Base-by-base conservation (phyloP, 768 basidiomycete species). In the Crassisporium funariophilum region DNA sequence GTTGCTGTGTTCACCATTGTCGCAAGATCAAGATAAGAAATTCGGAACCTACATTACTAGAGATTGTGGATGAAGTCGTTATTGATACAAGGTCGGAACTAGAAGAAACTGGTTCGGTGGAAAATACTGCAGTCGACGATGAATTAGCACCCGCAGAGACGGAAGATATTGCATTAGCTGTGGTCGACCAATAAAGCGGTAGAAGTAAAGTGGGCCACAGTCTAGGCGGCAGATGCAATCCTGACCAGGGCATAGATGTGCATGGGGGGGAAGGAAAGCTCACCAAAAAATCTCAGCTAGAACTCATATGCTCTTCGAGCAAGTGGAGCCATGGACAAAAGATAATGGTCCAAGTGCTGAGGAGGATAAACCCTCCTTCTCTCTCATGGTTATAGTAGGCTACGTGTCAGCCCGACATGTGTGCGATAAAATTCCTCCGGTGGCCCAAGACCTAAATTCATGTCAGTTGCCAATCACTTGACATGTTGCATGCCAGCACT, bases 371-470 rank as follows among this genome's bases (percentile, higher is more conserved):
- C 41, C 48, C 44, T 44, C 35, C 24, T 35, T 42, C 33, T 49
- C 44, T 19, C 39, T 22, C 31, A 17, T 16, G 25, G 24, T 22
- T 37, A 53, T 50, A 41, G 55, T 61, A 63, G 50, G 37, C 56
- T 66, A 65, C 63, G 62, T 68, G 68, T 65, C 59, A 62, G 51
- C 23, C 51, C 56, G 59, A 63, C 60, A 64, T 66, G 61, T 62
- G 65, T 57, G 59, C 63, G 64, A 61, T 56, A 54, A 57, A 65
- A 56, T 59, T 54, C 58, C 64, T 51, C 54, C 44, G 50, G 58
- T 36, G 50, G 51, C 44, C 52, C 53, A 50, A 49, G 31, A 52
- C 55, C 55, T 53, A 56, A 57, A 57, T 53, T 49, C 50, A 46
- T 57, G 47, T 46, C 47, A 55, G 41, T 39, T 33, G 49, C 29